These are phyloP conservation scores for Apocynum venetum DNA, from an alignment of 257 asterid species.

Conservation along the genomic window DNA sequence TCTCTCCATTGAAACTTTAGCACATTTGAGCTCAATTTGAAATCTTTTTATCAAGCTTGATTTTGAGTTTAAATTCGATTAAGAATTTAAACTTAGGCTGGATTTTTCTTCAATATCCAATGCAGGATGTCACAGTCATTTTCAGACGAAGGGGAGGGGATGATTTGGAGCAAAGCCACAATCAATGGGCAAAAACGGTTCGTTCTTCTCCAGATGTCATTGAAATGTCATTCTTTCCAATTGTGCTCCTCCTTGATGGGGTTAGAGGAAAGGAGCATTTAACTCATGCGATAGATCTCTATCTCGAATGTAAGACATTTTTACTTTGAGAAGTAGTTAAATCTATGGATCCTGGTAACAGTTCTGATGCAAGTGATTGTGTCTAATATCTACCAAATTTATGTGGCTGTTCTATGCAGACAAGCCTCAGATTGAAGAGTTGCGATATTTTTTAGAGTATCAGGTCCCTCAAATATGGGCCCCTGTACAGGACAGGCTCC, in stretches of 20 bases:
- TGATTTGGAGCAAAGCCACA: slow-evolving; percentile 80
- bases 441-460: slow-evolving; percentile 79
- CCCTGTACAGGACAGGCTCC: slow-evolving; percentile 60
- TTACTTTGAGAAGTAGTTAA: neutral
- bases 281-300: slow-evolving; percentile 64
- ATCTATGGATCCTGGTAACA: neutral
- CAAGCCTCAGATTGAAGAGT: slow-evolving; percentile 85
- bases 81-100: neutral
- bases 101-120: slow-evolving; percentile 10
- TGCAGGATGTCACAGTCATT: slow-evolving; percentile 81
- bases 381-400: slow-evolving; percentile 8
- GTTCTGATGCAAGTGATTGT: neutral
- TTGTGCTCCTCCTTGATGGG: slow-evolving; percentile 70
- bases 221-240: slow-evolving; percentile 71
- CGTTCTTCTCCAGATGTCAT: slow-evolving; percentile 79
- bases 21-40: neutral
- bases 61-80: neutral
- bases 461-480: slow-evolving; percentile 83
- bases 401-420: slow-evolving; percentile 41
- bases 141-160: slow-evolving; percentile 92
- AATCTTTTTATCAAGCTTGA: neutral
- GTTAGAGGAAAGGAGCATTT: slow-evolving; percentile 61
- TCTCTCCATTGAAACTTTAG: neutral
- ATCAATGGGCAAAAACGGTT: slow-evolving; percentile 65
- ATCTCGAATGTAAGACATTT: slow-evolving; percentile 62